Conservation (phyloP, 148 eudicot genomes). For the Beta vulgaris region DNA sequence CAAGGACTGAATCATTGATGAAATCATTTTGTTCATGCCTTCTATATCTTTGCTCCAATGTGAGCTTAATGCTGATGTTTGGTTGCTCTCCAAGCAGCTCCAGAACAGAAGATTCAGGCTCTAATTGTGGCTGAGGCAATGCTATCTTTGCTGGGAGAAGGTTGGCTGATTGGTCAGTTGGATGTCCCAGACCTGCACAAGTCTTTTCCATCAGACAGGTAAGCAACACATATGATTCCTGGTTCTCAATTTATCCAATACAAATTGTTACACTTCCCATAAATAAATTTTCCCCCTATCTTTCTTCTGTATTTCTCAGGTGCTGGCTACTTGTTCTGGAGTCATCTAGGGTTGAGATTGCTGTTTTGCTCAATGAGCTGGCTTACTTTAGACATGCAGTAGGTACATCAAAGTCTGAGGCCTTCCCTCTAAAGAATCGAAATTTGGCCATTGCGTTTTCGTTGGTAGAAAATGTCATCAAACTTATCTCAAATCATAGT, state of each 20-base stretch:
- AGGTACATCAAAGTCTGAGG: constrained; percentile 46
- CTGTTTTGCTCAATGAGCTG: constrained; percentile 81
- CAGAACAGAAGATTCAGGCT: constrained; percentile 77
- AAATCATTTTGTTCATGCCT: background rate
- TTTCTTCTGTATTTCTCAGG: constrained; percentile 40
- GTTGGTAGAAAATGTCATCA: constrained; percentile 76
- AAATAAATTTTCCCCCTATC: background rate
- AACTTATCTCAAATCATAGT: constrained; percentile 57
- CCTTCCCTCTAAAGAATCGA: constrained; percentile 45
- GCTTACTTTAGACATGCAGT: constrained; percentile 81
- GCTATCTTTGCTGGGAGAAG: constrained; percentile 64
- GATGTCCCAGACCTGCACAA: constrained; percentile 40
- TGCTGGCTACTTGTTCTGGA: constrained; percentile 83
- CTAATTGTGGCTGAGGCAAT: constrained; percentile 71
- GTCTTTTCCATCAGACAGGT: constrained; percentile 70
- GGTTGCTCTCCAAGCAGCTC: constrained; percentile 44
- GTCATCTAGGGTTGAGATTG: constrained; percentile 86
- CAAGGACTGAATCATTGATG: background rate
- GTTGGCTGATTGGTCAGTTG: constrained; percentile 62
- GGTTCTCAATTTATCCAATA: background rate
- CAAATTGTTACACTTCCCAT: background rate
- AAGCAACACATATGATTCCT: background rate
- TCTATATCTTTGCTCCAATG: background rate
- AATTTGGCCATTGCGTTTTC: constrained; percentile 68
- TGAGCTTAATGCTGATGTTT: background rate